phyloP scores from a whole-genome alignment of 2,329 filamentous ascomycete species.

The Paecilomyces formosus region DNA sequence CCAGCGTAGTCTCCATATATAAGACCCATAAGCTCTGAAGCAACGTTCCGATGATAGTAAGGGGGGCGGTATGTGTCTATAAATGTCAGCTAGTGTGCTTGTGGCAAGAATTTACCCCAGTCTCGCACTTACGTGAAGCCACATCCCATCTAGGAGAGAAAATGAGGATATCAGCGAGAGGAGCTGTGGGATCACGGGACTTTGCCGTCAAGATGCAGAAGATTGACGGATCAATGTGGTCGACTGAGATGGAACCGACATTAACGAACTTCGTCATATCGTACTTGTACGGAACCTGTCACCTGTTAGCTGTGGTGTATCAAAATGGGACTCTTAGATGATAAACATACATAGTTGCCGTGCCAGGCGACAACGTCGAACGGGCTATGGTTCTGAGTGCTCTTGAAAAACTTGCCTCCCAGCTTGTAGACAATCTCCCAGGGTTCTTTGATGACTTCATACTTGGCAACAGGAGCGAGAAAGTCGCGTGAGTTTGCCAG shows the following conservation, averaged over 20 bases:
- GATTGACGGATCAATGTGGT: slow-evolving; percentile 35
- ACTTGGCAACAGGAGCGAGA: slow-evolving; percentile 52
- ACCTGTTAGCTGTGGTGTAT: neutral
- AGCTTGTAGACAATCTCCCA: slow-evolving; percentile 58
- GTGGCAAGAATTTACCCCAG: neutral
- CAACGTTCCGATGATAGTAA: slow-evolving; percentile 36
- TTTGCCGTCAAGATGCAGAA: slow-evolving; percentile 35
- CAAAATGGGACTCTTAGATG: neutral
- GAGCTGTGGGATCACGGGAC: slow-evolving; percentile 25
- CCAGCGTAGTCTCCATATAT: slow-evolving; percentile 28
- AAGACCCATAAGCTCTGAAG: slow-evolving; percentile 32
- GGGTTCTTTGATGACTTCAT: slow-evolving; percentile 48
- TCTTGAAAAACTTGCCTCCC: slow-evolving; percentile 52
- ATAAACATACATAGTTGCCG: slow-evolving; percentile 48
- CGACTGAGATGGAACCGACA: slow-evolving; percentile 31
- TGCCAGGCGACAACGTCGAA: slow-evolving; percentile 69
- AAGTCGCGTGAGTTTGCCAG: slow-evolving; percentile 62
- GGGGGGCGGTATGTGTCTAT: slow-evolving; percentile 33
- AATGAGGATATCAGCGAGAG: slow-evolving; percentile 31
- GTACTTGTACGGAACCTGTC: slow-evolving; percentile 34
- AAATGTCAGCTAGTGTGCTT: neutral
- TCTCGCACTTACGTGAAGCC: slow-evolving; percentile 21
- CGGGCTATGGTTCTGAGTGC: slow-evolving; percentile 56
- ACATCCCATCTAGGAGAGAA: slow-evolving; percentile 35
- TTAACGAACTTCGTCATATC: slow-evolving; percentile 35